These are phyloP conservation scores for Backusella circina DNA, from an alignment of 192 early-diverging fungal species.

Conservation along the genomic window DNA sequence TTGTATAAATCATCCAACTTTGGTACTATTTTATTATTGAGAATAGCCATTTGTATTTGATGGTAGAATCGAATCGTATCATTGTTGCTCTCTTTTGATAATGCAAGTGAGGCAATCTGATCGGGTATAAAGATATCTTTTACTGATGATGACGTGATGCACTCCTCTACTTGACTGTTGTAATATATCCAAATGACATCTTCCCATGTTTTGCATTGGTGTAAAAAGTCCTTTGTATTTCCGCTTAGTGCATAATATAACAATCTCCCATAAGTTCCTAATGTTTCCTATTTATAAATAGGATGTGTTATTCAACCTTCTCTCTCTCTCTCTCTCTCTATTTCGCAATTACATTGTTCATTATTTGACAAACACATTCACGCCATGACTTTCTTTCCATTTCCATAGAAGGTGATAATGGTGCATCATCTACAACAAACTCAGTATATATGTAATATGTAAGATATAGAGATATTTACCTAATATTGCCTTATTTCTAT, in stretches of 20 bases:
- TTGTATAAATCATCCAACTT: neutral
- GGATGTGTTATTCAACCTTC: no score
- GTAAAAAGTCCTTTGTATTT: neutral
- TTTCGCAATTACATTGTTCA: neutral
- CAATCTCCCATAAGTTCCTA: neutral
- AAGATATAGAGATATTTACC: neutral
- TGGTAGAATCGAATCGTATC: neutral
- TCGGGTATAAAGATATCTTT: neutral
- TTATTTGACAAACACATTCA: neutral
- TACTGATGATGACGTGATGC: no score
- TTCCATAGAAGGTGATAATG: neutral
- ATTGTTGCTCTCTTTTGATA: neutral
- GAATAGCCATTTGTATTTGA: neutral
- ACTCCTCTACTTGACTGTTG: neutral
- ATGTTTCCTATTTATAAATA: neutral
- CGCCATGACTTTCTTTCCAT: neutral
- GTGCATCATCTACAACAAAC: neutral
- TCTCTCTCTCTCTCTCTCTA: no score
- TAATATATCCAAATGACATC: conserved; percentile 4
- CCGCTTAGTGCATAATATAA: neutral
- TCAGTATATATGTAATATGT: neutral
- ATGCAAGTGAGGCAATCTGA: neutral
- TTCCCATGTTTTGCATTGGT: conserved; percentile 3
- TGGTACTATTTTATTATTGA: neutral
- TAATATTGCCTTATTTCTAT: neutral